These are phyloP conservation scores for Fusarium sp. DNA, from an alignment of 2,329 filamentous ascomycete genomes.

Conservation along the genomic window DNA sequence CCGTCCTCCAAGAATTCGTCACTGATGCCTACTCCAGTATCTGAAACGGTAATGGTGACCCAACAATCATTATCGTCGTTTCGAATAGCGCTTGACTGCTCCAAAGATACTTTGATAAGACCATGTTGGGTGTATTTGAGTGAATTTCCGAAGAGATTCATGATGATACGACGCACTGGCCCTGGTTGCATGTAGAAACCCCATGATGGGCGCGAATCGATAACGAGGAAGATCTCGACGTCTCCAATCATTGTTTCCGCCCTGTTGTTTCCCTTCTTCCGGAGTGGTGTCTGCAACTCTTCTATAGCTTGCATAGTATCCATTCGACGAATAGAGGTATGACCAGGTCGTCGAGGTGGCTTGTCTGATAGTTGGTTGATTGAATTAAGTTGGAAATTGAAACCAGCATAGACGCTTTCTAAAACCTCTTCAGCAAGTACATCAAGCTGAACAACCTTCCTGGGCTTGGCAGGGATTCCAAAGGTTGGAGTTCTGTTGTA, in stretches of 20 bases:
- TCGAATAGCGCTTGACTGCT: constrained; percentile 28
- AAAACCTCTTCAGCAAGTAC: constrained; percentile 60
- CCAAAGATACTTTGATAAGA: constrained; percentile 49
- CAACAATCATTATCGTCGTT: constrained; percentile 13
- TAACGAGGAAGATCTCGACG: constrained; percentile 48
- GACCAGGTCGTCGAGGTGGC: constrained; percentile 16
- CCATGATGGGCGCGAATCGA: constrained; percentile 63
- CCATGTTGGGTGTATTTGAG: constrained; percentile 68
- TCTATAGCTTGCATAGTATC: constrained; percentile 59
- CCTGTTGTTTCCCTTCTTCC: background rate
- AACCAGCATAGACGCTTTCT: constrained; percentile 62
- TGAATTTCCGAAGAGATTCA: constrained; percentile 73
- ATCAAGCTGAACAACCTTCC: constrained; percentile 53
- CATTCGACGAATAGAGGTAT: constrained; percentile 38
- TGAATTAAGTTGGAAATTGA: constrained; percentile 53
- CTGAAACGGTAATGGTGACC: constrained; percentile 63
- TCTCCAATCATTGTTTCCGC: constrained; percentile 37
- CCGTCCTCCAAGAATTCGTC: constrained; percentile 70
- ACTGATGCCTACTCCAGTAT: constrained; percentile 76
- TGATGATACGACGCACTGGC: constrained; percentile 64
- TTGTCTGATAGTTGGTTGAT: constrained; percentile 33
- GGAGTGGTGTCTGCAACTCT: constrained; percentile 23
- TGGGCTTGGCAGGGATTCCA: constrained; percentile 30
- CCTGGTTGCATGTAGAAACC: constrained; percentile 67
- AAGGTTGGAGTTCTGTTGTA: constrained; percentile 1